Percentiles rank a stretch among this genome's conserved stretches.
These are phyloP conservation scores for Benincasa hispida DNA, from an alignment of 306 rosid species.

Conservation along the genomic window DNA sequence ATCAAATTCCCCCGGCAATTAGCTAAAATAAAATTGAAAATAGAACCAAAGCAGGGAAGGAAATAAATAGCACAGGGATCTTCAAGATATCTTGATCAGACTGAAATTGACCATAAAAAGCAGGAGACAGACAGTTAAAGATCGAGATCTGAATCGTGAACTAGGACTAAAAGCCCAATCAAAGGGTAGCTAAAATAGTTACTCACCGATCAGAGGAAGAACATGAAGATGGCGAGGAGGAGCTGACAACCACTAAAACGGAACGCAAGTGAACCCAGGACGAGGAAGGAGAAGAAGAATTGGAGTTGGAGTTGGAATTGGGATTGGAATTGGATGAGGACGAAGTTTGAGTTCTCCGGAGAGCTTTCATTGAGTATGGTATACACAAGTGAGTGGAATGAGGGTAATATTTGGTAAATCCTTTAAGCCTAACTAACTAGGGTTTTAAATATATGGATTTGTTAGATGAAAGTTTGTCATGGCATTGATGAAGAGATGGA, in stretches of 20 bases:
- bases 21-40: neutral
- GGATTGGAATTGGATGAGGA: constrained; percentile 35
- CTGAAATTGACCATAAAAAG: neutral
- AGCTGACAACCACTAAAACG: constrained; percentile 81
- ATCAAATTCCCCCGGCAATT: neutral
- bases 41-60: neutral
- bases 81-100: neutral
- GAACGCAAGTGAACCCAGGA: constrained; percentile 99
- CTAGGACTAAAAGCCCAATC: neutral
- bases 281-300: constrained; percentile 26
- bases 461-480: neutral
- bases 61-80: neutral
- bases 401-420: neutral
- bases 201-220: constrained; percentile 98
- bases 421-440: constrained; percentile 7
- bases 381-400: neutral
- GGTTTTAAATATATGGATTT: neutral
- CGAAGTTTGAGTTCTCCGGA: constrained; percentile 76
- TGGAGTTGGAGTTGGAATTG: neutral
- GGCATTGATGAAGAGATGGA: constrained; percentile 31
- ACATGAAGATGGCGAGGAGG: constrained; percentile 93
- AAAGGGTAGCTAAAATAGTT: neutral
- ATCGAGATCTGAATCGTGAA: constrained; percentile 8
- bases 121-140: neutral
- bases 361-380: constrained; percentile 54